Base-by-base conservation (phyloP, 139 green algal genomes). In the Auxenochlorella protothecoides region DNA sequence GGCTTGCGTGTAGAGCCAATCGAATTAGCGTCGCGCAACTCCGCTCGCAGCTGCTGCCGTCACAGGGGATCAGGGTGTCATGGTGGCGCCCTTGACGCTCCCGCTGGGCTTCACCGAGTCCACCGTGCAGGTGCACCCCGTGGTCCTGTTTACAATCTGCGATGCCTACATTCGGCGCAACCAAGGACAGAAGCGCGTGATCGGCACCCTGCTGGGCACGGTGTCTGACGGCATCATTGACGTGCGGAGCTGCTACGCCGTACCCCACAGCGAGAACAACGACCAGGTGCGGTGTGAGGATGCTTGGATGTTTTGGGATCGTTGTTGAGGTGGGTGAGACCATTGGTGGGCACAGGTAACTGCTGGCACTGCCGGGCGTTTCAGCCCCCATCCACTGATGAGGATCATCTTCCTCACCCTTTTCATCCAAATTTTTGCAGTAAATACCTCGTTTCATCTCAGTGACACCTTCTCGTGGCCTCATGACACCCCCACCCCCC, bases 151-250 rank as follows among this genome's bases (percentile, higher is more conserved):
- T 59, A 89, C 85, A 52, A 92, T 97, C 55, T 97, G 89, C 77
- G 93, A 98, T 72, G 89, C 90, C 14, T 99, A 90, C 81, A 90
- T 95, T 11, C 79, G 94, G 51, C 81, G 94, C 1, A 91, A 83
- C 55, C 87, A 97, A 62, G 82, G 87, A 53, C 86, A 96, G 71
- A 84, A 90, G 62, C 80, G 94, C 7, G 93, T 99, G 6, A 97
- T 99, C 70, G 94, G 94, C 59, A 97, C 94, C 15, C 82, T 98
- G 64, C 85, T 99, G 57, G 94, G 94, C 14, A 88, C 71, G 7
- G 74, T 91, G 3, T 64, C 68, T 3, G 91, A 96, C n/a, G 88
- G 85, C 59, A 74, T 89, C 10, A 73, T 96, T 3, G 86, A 96
- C 9, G 83, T 98, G 55, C 92, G 85, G 70, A 93, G 88, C 69